Percentiles rank a stretch among this genome's conserved stretches.
Evolutionary conservation across 805 yeast genomes (phyloP).

Genomic region (Yarrowia sp.): DNA sequence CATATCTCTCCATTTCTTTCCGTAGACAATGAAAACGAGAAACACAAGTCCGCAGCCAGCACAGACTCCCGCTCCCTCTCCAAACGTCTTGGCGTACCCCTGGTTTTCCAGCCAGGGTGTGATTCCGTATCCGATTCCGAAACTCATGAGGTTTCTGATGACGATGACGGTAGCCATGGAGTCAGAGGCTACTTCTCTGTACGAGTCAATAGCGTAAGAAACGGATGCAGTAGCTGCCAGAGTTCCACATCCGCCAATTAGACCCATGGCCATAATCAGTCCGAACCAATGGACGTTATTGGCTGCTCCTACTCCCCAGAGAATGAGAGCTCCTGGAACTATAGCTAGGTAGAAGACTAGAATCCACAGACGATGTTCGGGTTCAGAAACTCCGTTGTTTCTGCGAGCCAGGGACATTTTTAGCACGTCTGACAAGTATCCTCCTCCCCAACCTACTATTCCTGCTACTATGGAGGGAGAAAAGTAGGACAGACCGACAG

Average conservation of each 20-base stretch:
- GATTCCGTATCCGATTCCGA: slow-evolving; percentile 50
- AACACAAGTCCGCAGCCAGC: neutral
- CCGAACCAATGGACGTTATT: slow-evolving; percentile 49
- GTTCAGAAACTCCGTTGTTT: slow-evolving; percentile 45
- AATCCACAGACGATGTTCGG: slow-evolving; percentile 53
- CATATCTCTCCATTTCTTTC: slow-evolving; percentile 36
- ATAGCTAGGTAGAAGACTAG: slow-evolving; percentile 42
- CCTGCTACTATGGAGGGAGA: neutral
- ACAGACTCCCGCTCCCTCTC: slow-evolving; percentile 1
- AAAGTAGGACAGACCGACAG: slow-evolving; percentile 12
- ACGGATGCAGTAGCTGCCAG: slow-evolving; percentile 45
- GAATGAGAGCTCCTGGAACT: slow-evolving; percentile 46
- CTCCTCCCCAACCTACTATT: neutral
- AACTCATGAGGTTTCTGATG: slow-evolving; percentile 48
- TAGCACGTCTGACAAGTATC: neutral
- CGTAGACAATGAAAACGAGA: slow-evolving; percentile 37
- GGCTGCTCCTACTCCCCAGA: slow-evolving; percentile 55
- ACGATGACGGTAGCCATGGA: slow-evolving; percentile 49
- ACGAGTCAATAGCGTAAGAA: slow-evolving; percentile 47
- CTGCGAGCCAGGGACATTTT: slow-evolving; percentile 24
- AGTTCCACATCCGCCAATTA: slow-evolving; percentile 44
- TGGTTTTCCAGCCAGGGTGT: slow-evolving; percentile 48
- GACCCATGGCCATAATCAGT: slow-evolving; percentile 47
- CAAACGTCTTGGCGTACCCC: slow-evolving; percentile 47
- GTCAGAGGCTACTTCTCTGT: slow-evolving; percentile 43